Base-by-base conservation (phyloP, 1,284 basidiomycete genomes). In the Schizophyllum commune region DNA sequence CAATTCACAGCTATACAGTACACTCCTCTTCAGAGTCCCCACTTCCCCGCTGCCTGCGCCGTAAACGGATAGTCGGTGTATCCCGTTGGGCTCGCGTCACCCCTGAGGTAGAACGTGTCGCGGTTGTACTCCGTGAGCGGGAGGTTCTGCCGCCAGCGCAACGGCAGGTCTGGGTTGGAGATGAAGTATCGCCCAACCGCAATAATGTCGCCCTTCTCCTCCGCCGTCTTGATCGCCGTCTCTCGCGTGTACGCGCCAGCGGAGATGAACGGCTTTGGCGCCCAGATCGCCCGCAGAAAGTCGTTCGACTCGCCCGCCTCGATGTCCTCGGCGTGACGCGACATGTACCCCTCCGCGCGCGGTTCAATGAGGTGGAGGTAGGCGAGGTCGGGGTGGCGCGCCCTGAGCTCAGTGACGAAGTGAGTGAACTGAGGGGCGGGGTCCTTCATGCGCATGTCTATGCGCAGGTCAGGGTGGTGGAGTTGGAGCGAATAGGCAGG, bases 131-230 rank as follows among this genome's bases (percentile, higher is more conserved):
- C 58, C 1, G 66, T 69, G 32, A 80, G 63, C 0, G 74, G 68
- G 0, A 78, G 62, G 52, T 75, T 64, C 33, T 75, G 68, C 58
- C 67, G 70, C 52, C 79, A 61, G 11, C 85, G 75, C n/a, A 71
- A 61, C 0, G 80, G 79, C 0, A 87, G 72, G 67, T 86, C 84
- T 5, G 85, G 85, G 27, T 80, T 79, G 0, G 75, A 69, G 59
- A 83, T 79, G 66, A 80, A 85, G 59, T 68, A 68, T 11, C 83
- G 71, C 1, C 80, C 84, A 63, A 82, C 79, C 0, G 76, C 79
- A 52, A 82, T 68, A 8, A 81, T 52, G 65, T 78, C 68, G 62
- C 72, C 69, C 64, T 69, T 64, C 69, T 71, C 61, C 65, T 74
- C 71, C 1, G 71, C 71, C 2, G 58, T 57, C 15, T 65, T 58